Percentiles rank a stretch among this genome's conserved stretches.
phyloP scores from a whole-genome alignment of 148 eudicot genomes.

The Rheum nobile region DNA sequence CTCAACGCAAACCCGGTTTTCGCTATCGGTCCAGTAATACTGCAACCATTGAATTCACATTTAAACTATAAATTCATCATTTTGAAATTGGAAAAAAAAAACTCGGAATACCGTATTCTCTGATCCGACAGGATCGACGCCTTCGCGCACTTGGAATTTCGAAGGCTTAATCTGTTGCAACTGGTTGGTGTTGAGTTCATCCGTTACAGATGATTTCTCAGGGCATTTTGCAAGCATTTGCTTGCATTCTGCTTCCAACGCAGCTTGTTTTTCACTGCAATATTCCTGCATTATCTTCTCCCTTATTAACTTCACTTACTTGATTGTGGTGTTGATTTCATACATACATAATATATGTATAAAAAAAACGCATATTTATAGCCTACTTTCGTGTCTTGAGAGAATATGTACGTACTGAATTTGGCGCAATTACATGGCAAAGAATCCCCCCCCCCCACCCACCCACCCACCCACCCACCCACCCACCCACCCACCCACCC shows the following conservation, averaged over 20 bases:
- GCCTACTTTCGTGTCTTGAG: neutral
- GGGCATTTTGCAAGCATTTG: neutral
- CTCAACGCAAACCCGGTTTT: neutral
- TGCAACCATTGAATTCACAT: neutral
- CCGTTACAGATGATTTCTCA: neutral
- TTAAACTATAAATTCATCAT: neutral
- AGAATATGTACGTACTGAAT: too few relatives aligned
- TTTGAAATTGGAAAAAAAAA: too few relatives aligned
- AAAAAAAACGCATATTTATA: too few relatives aligned
- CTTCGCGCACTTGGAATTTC: neutral
- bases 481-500: too few relatives aligned
- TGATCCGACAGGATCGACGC: neutral
- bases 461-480: too few relatives aligned
- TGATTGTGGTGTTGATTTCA: neutral
- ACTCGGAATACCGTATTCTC: neutral
- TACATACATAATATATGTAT: too few relatives aligned
- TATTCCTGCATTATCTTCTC: neutral
- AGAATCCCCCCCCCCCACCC: too few relatives aligned
- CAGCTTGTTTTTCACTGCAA: neutral
- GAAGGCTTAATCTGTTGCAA: neutral
- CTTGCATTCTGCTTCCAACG: neutral
- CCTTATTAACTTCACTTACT: too few relatives aligned
- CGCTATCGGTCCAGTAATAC: neutral
- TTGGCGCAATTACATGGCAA: too few relatives aligned
- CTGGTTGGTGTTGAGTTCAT: neutral